These are phyloP conservation scores for Sporodiniella umbellata DNA, from an alignment of 371 early-diverging fungal genomes.

Conservation along the genomic window DNA sequence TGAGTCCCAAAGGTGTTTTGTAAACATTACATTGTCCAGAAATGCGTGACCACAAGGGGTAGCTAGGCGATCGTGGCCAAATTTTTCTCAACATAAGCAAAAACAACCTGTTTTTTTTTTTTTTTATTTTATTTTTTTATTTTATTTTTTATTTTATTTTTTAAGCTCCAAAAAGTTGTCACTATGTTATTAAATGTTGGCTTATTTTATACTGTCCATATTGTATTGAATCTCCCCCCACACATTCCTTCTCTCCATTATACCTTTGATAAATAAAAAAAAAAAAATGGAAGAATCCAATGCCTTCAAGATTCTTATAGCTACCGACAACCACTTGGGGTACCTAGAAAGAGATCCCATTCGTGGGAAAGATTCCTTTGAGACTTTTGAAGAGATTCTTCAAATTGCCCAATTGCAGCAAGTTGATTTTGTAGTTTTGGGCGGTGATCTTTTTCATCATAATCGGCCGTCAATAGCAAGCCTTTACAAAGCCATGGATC, in stretches of 20 bases:
- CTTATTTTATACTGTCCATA: too few species aligned
- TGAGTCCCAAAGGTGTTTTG: too few species aligned
- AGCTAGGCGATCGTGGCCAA: not conserved
- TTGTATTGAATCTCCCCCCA: too few species aligned
- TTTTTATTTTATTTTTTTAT: too few species aligned
- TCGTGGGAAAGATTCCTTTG: constrained; percentile 89
- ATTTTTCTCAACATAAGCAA: not conserved
- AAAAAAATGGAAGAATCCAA: constrained; percentile 7
- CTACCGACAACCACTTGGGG: constrained; percentile 99
- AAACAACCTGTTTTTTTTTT: not conserved
- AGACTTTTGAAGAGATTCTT: constrained; percentile 94
- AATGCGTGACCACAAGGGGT: not conserved
- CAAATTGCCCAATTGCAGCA: constrained; percentile 66
- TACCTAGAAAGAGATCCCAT: constrained; percentile 95
- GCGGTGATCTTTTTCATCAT: constrained; percentile 99
- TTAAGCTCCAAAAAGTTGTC: not conserved
- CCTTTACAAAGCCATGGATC: constrained; percentile 70
- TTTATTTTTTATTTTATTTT: too few species aligned
- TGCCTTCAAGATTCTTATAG: constrained; percentile 61
- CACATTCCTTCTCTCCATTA: not conserved
- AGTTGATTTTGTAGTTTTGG: constrained; percentile 95
- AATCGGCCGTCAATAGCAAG: constrained; percentile 92
- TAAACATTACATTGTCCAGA: not conserved
- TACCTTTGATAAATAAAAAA: not conserved
- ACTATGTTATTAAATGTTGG: too few species aligned